Evolutionary conservation across 768 basidiomycete species (phyloP).

Genomic region (Kwoniella europaea): DNA sequence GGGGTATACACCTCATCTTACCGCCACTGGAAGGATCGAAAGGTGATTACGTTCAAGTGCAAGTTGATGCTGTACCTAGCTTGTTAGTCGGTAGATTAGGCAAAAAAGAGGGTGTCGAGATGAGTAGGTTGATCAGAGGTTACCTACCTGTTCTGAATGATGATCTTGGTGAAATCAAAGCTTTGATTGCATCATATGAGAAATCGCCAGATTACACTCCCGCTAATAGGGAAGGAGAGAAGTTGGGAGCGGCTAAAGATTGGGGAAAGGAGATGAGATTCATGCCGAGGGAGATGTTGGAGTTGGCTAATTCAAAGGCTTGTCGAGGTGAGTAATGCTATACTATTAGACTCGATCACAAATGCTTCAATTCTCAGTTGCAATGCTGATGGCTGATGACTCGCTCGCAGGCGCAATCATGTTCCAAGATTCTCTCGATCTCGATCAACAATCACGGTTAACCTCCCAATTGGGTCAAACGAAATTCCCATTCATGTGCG

Average conservation of each 20-base stretch:
- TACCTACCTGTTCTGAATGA: constrained; percentile 70
- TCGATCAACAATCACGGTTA: constrained; percentile 72
- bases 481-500: constrained; percentile 90
- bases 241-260: constrained; percentile 50
- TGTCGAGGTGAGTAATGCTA: constrained; percentile 72
- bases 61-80: constrained; percentile 39
- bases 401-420: constrained; percentile 80
- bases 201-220: no score
- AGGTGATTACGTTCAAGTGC: constrained; percentile 30
- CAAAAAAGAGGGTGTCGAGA: constrained; percentile 66
- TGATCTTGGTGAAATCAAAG: constrained; percentile 44
- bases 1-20: constrained; percentile 50
- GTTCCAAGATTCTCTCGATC: constrained; percentile 83
- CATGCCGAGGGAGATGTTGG: constrained; percentile 81
- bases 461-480: constrained; percentile 72
- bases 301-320: constrained; percentile 90
- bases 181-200: constrained; percentile 16
- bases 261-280: constrained; percentile 69
- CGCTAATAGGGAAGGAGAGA: no score
- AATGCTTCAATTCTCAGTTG: no score
- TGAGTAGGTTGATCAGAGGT: constrained; percentile 75
- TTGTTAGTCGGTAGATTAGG: constrained; percentile 38
- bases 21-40: background rate
- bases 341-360: background rate
- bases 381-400: background rate